A percentile compares a stretch with the other conserved stretches of the same genome.
Conservation (phyloP, 1,284 basidiomycete species). For the Malassezia yamatoensis region DNA sequence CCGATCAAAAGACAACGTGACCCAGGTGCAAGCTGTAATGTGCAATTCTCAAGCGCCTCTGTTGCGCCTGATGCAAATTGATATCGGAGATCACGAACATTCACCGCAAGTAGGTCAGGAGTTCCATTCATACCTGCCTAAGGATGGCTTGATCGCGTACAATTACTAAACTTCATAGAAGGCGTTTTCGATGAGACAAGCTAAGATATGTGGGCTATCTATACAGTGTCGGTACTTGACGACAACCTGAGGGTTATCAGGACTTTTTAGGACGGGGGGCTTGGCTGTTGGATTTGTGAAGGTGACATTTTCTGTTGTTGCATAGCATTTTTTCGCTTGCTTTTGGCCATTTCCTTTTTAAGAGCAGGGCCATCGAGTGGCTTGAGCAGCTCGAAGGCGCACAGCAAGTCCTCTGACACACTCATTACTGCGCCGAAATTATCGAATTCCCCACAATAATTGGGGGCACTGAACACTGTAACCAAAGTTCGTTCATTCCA, state of each 20-base stretch:
- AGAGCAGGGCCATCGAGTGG: conserved; percentile 87
- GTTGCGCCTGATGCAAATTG: conserved; percentile 24
- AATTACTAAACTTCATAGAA: no score
- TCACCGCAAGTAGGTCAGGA: conserved; percentile 22
- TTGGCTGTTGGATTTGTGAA: no score
- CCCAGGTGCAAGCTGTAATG: conserved; percentile 31
- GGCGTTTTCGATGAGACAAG: neutral
- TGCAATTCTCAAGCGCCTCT: conserved; percentile 36
- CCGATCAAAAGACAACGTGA: conserved; percentile 43
- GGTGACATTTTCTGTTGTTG: neutral
- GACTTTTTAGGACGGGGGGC: no score
- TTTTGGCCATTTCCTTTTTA: conserved; percentile 98
- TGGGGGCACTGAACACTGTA: conserved; percentile 87
- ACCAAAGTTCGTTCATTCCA: conserved; percentile 98
- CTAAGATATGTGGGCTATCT: neutral
- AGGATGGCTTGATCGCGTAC: no score
- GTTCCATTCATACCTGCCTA: neutral
- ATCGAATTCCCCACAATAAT: conserved; percentile 93
- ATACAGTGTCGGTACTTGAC: neutral
- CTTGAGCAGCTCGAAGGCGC: conserved; percentile 89
- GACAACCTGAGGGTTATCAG: neutral
- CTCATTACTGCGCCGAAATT: conserved; percentile 76
- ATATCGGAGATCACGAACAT: conserved; percentile 39
- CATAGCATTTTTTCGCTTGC: conserved; percentile 50
- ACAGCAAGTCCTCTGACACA: conserved; percentile 91